Conservation (phyloP, 495 filamentous ascomycete species). For the Hypoxylon cercidicola region DNA sequence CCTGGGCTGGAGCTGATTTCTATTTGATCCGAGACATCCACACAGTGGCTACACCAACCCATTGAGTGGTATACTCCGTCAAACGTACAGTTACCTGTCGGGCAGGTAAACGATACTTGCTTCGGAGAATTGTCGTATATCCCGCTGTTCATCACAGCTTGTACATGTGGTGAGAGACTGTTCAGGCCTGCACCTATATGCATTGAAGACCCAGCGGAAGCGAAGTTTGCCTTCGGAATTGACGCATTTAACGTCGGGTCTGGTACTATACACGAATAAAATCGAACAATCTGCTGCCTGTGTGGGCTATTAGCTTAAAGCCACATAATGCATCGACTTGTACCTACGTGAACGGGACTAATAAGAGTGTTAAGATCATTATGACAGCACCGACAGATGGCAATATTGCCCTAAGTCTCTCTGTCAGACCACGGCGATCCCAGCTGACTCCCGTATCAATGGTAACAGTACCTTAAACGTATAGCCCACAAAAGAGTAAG, state of each 20-base stretch:
- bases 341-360: constrained; percentile 37
- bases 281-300: constrained; percentile 32
- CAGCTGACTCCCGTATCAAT: background rate
- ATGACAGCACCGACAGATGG: constrained; percentile 31
- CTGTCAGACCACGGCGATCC: background rate
- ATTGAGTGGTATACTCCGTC: constrained; percentile 20
- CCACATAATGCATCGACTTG: background rate
- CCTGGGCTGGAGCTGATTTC: background rate
- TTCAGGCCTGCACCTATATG: constrained; percentile 9
- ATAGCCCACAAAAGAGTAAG: constrained; percentile 29
- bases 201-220: background rate
- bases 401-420: constrained; percentile 13
- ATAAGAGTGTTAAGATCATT: constrained; percentile 31
- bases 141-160: constrained; percentile 14
- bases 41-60: constrained; percentile 32
- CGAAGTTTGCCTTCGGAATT: constrained; percentile 26
- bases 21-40: constrained; percentile 31
- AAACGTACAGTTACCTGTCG: constrained; percentile 40
- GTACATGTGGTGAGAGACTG: constrained; percentile 4
- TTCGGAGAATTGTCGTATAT: constrained; percentile 21
- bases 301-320: background rate
- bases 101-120: constrained; percentile 16
- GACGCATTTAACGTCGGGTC: constrained; percentile 18
- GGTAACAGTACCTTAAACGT: constrained; percentile 6
- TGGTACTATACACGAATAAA: constrained; percentile 26